Evolutionary conservation across 2,329 filamentous ascomycete genomes (phyloP).

Genomic region (Ophiostoma perfectum): DNA sequence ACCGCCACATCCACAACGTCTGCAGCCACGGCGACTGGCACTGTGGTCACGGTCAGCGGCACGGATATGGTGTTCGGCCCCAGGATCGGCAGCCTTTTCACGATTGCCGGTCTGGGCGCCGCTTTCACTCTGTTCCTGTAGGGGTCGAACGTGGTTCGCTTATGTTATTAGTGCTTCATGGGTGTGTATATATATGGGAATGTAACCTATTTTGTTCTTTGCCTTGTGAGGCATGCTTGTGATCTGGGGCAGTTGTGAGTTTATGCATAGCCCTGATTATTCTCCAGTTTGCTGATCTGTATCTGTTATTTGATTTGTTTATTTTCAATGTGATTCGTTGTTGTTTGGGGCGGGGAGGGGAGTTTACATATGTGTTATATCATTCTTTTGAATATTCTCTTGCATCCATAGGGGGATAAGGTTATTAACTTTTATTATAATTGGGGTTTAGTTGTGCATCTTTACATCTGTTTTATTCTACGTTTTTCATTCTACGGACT

Average conservation of each 20-base stretch:
- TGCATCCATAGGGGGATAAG: no score
- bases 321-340: no score
- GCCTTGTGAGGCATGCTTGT: no score
- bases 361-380: no score
- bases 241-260: no score
- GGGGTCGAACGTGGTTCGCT: neutral
- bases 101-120: constrained; percentile 22
- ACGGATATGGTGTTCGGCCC: constrained; percentile 16
- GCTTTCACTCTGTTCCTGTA: constrained; percentile 13
- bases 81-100: constrained; percentile 19
- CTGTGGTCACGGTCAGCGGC: constrained; percentile 18
- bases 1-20: constrained; percentile 15
- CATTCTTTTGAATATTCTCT: no score
- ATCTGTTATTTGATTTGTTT: no score
- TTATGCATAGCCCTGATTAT: no score
- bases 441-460: neutral
- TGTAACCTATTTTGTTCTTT: neutral
- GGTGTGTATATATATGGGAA: neutral
- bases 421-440: neutral
- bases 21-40: constrained; percentile 4
- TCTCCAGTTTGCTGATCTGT: no score
- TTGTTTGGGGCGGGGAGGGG: no score
- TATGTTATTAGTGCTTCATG: neutral
- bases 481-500: neutral
- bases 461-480: neutral